Base-by-base conservation (phyloP, 2,329 filamentous ascomycete species). In the Pseudocercospora pini-densiflorae region DNA sequence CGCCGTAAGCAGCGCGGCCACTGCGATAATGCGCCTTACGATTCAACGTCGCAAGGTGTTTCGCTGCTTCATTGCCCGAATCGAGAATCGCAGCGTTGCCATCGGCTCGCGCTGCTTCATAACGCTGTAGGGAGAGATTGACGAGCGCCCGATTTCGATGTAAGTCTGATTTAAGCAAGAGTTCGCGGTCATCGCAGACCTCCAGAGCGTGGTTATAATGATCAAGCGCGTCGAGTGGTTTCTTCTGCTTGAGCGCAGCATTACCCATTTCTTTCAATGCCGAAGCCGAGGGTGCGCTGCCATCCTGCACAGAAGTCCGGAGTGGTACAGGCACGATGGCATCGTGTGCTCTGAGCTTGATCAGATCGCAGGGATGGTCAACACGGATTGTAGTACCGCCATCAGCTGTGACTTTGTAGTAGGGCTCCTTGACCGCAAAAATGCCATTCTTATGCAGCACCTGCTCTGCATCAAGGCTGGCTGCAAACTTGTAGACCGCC, bases 341-440 rank as follows among this genome's bases (percentile, higher is more conserved):
- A 24, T 51, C 47, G 23, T 51, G 5, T 12, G 21, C 2, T 24
- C 47, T 24, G 21, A 71, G 21, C 2, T 60, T 47, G 5, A 73
- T 23, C 21, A 75, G 33, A 51, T 75, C 73, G 9, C 69, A 72
- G 0, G 72, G 71, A 47, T 75, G 73, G 59, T 75, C 72, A 24
- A 75, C 66, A 5, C 72, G 67, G 5, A 75, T 24, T 23, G 31
- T 47, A 12, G 24, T 62, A 5, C 65, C 61, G 2, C 60, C 69
- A 60, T 68, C 62, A 3, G 45, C 49, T 2, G 59, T 62, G 5
- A 53, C 24, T 14, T 69, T 67, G 59, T 68, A 71, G 58, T 66
- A 74, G 10, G 73, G 73, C 61, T 75, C 68, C 57, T 73, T 73
- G 53, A 74, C 60, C 0, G 72, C 70, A 19, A 74, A 31, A 27